Evolutionary conservation across 331 rosid genomes (phyloP).

Genomic region (Stylosanthes scabra): DNA sequence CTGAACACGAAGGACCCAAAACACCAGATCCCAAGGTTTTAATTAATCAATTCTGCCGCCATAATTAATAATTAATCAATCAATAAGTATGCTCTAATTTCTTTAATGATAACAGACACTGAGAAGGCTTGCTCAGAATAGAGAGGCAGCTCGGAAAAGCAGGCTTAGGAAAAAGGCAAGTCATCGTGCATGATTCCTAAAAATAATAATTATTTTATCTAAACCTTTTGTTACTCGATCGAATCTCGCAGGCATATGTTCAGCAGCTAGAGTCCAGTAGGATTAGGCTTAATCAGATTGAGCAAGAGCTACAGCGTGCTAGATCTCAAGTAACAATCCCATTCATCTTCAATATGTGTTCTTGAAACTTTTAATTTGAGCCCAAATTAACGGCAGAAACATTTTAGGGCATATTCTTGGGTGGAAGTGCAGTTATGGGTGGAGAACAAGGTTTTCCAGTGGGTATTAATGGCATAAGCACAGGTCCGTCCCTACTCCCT

Average conservation of each 20-base stretch:
- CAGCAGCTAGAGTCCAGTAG: constrained; percentile 97
- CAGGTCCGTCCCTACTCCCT: too few species aligned
- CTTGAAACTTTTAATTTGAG: too few species aligned
- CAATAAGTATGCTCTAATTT: too few species aligned
- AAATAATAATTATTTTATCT: neutral
- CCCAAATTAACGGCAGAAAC: too few species aligned
- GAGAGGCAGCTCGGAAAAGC: constrained; percentile 99
- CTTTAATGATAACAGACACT: constrained; percentile 60
- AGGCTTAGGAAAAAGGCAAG: constrained; percentile 92
- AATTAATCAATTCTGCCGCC: too few species aligned
- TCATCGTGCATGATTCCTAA: too few species aligned
- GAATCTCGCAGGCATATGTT: constrained; percentile 98
- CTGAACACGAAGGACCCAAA: constrained; percentile 93
- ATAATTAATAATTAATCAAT: too few species aligned
- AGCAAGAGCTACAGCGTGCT: constrained; percentile 90
- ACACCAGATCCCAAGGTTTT: constrained; percentile 93
- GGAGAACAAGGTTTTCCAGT: constrained; percentile 79
- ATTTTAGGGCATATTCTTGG: constrained; percentile 70
- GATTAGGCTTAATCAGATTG: constrained; percentile 90
- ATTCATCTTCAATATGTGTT: too few species aligned
- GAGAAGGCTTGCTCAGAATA: constrained; percentile 98
- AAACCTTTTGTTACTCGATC: neutral
- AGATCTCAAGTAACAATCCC: constrained; percentile 68
- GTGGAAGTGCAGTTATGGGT: constrained; percentile 69
- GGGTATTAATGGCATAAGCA: constrained; percentile 64